Evolutionary conservation across 495 filamentous ascomycete genomes (phyloP).

Genomic region (Aspergillus taichungensis): DNA sequence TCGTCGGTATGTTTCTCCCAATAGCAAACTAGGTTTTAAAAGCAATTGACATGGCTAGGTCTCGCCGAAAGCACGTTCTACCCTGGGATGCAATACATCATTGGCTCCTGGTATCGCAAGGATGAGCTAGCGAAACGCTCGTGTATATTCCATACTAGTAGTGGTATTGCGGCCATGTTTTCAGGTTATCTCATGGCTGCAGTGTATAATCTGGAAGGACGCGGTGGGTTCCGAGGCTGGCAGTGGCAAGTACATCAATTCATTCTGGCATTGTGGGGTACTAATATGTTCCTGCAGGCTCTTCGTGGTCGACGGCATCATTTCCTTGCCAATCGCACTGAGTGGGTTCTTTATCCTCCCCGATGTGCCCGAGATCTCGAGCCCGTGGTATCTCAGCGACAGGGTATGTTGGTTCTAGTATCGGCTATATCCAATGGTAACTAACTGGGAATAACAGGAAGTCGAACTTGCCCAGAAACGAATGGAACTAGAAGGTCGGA

Average conservation of each 20-base stretch:
- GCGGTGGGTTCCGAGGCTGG: conserved; percentile 40
- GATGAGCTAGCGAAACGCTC: conserved; percentile 48
- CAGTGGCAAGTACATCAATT: conserved; percentile 20
- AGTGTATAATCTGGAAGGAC: conserved; percentile 42
- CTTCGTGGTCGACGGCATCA: conserved; percentile 37
- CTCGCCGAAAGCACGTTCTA: conserved; percentile 39
- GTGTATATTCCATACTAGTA: conserved; percentile 53
- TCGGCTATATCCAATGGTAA: not conserved
- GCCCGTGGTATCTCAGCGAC: conserved; percentile 40
- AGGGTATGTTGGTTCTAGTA: conserved; percentile 16
- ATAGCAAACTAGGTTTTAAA: not conserved
- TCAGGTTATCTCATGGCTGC: conserved; percentile 50
- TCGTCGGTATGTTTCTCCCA: conserved; percentile 38
- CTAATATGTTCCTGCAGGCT: conserved; percentile 15
- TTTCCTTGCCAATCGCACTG: conserved; percentile 40
- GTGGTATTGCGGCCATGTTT: conserved; percentile 47
- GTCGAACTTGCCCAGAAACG: conserved; percentile 32
- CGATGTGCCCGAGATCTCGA: conserved; percentile 51
- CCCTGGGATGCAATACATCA: conserved; percentile 38
- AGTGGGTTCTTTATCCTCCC: conserved; percentile 52
- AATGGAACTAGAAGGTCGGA: conserved; percentile 40
- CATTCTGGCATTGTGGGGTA: not conserved
- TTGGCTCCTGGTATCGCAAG: conserved; percentile 44
- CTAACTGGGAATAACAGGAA: conserved; percentile 24
- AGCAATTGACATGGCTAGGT: conserved; percentile 9